Evolutionary conservation across 140 eudicot species (phyloP), one percentile per base, ranked within the genome.

Genomic region (Ambrosia hybrid): DNA sequence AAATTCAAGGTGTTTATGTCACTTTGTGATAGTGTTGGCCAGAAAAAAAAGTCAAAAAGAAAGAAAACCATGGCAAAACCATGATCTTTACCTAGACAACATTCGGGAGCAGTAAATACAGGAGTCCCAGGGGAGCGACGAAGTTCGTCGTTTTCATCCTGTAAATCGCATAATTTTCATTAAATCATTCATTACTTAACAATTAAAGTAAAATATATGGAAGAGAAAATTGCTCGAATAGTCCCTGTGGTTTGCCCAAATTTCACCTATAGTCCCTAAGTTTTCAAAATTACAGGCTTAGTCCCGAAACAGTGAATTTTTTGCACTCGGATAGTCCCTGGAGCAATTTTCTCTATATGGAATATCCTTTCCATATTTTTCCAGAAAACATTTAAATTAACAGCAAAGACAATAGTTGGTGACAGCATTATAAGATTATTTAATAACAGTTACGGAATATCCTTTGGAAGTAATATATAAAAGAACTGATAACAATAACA

Each of bases 91-190:
- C 98, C 98, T 89, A 87, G 73, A 76, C 98, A 92, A 73, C 98
- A 92, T 76, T 92, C 97, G 0, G 97, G 97, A 74, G 97, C 97
- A 68, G 97, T 91, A 55, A 91, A 88, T 51, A 88, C 97, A 64
- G 97, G 97, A 68, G 97, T 91, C 34, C 97, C 98, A 58, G 98
- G 98, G 49, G 98, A 89, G 65, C 98, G 96, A 10, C 98, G 89
- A 66, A 93, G 92, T 80, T 85, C 96, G 61, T 93, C 97, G 26
- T 90, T 90, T 70, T 79, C 90, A 76, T 83, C 92, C 97, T 90
- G 6, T 43, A 13, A 64, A 56, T 38, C 48, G 33, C 43, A 61
- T 37, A 21, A 67, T 30, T 60, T 64, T 34, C 61, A 67, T 67
- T 6, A 3, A 67, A 48, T 62, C 4, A 39, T 64, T 64, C 21